Evolutionary conservation across 106 monocot genomes (phyloP), one percentile per base, ranked within the genome.

Genomic region (Apostasia ramifera): DNA sequence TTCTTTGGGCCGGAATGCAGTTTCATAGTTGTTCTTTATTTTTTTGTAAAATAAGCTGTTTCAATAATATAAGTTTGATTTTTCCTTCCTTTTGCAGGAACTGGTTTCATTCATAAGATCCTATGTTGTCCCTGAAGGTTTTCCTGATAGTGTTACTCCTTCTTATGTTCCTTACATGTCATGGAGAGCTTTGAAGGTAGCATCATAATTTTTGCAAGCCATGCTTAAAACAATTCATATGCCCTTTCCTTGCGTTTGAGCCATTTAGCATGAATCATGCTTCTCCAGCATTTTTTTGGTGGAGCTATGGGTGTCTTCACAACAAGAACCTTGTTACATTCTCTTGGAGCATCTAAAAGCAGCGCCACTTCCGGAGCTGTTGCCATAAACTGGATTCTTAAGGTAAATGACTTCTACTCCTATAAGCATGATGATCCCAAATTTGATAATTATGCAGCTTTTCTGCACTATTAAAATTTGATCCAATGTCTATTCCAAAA

Each of bases 91-190:
- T 65, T 47, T 26, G 48, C 86, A 98, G 98, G 98, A 98, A 44
- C 46, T 98, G 57, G 46, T 93, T 51, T 81, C 93, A 46, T 98
- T 98, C 70, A 74, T 98, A 81, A 85, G 98, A 71, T 98, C 98
- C 1, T 98, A 93, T 70, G 93, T 90, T 8, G 89, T 93, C 5
- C 98, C 98, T 60, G 97, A 98, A 81, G 98, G 98, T 39, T 98
- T 98, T 79, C 98, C 98, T 37, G 85, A 98, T 47, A 93, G 93
- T 81, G 98, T 98, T 73, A 85, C 87, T 39, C 98, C 98, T 68
- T 98, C 98, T 48, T 98, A 93, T 74, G 98, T 98, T 40, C 98
- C 98, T 59, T 98, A 93, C 82, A 98, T 98, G 98, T 73, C 93
- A 63, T 98, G 98, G 98, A 89, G 98, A 80, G 98, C 98, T 69